Percentiles rank a stretch among this genome's conserved stretches.
Conservation (phyloP, 257 asterid species). For the Fraxinus anomala region DNA sequence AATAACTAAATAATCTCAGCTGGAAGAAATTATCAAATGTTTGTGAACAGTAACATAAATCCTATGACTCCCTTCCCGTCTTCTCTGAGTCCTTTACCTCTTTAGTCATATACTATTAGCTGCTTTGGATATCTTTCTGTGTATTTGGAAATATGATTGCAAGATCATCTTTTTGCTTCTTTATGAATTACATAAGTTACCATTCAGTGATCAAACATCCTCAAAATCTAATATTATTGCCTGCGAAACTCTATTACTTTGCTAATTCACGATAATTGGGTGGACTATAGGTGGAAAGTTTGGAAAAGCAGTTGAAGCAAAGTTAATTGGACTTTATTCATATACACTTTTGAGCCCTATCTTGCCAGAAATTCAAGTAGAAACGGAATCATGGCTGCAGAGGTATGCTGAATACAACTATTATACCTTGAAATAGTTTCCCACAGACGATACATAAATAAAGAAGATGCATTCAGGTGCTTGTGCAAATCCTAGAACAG, state of each 20-base stretch:
- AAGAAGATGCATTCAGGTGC: conserved; percentile 94
- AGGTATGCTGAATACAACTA: conserved; percentile 1
- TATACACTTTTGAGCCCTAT: background rate
- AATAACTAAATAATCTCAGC: too few relatives aligned
- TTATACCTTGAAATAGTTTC: conserved; percentile 89
- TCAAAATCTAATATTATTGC: background rate
- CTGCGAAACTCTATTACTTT: background rate
- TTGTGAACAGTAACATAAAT: background rate
- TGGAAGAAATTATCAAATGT: background rate
- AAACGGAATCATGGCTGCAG: background rate
- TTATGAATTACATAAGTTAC: background rate
- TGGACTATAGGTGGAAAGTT: background rate
- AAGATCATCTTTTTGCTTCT: background rate
- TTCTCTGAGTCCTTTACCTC: background rate
- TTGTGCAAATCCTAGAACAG: conserved; percentile 94
- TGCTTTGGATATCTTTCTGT: background rate
- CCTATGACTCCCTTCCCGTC: background rate
- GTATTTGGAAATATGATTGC: background rate
- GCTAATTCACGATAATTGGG: background rate
- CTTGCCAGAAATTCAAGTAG: conserved; percentile 12
- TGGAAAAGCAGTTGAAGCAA: background rate
- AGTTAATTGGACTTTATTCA: background rate
- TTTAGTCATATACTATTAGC: too few relatives aligned
- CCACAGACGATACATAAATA: conserved; percentile 89
- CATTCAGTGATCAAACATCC: background rate